Conservation (phyloP, 768 basidiomycete genomes). For the Strobilomyces dryophilus region DNA sequence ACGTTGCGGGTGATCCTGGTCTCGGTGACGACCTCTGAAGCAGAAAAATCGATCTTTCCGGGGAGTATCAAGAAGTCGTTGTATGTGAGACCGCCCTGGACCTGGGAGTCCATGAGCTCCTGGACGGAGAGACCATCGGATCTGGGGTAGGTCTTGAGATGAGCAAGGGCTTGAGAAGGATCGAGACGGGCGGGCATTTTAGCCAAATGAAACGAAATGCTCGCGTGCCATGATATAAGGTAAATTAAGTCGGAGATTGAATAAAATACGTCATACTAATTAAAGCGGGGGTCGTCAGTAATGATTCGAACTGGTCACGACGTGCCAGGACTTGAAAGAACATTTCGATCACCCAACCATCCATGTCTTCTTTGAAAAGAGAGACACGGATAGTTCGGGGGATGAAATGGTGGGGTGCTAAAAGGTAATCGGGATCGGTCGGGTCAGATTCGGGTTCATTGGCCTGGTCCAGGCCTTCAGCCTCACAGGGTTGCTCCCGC, state of each 20-base stretch:
- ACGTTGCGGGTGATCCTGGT: conserved; percentile 89
- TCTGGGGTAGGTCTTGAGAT: conserved; percentile 65
- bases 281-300: too few relatives aligned
- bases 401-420: too few relatives aligned
- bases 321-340: too few relatives aligned
- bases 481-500: too few relatives aligned
- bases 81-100: conserved; percentile 93
- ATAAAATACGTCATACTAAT: too few relatives aligned
- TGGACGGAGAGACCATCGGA: conserved; percentile 79
- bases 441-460: too few relatives aligned
- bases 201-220: conserved; percentile 18
- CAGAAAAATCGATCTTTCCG: conserved; percentile 93
- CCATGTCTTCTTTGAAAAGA: too few relatives aligned
- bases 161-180: conserved; percentile 67
- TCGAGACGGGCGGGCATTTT: conserved; percentile 47
- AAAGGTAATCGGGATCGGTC: too few relatives aligned
- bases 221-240: not conserved
- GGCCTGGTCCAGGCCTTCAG: too few relatives aligned
- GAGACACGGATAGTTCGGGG: too few relatives aligned
- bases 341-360: too few relatives aligned
- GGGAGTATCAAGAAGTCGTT: conserved; percentile 95
- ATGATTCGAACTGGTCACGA: too few relatives aligned
- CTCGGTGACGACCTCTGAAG: conserved; percentile 76
- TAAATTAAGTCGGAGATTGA: conserved; percentile 10
- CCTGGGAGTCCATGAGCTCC: conserved; percentile 84